Evolutionary conservation across 768 basidiomycete genomes (phyloP).

Genomic region (Mycena albidolilacea): DNA sequence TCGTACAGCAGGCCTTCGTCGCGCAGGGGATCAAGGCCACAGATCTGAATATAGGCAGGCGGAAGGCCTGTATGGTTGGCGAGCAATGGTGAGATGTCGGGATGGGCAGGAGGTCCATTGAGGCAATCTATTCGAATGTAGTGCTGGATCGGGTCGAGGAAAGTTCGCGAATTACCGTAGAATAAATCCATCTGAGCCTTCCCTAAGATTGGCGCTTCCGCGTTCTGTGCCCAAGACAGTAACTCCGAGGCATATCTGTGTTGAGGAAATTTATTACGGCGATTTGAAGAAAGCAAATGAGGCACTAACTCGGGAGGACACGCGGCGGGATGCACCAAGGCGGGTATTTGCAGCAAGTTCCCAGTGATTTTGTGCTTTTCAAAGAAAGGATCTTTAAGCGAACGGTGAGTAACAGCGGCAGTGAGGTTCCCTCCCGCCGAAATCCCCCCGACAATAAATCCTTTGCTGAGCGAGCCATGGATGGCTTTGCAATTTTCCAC

Average conservation of each 20-base stretch:
- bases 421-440: constrained; percentile 13
- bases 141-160: neutral
- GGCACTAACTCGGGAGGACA: too few relatives aligned
- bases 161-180: neutral
- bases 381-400: constrained; percentile 23
- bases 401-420: constrained; percentile 17
- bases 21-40: constrained; percentile 29
- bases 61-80: neutral
- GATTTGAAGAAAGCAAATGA: too few relatives aligned
- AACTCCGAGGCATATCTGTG: neutral
- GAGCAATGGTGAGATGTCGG: constrained; percentile 15
- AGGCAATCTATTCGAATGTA: neutral
- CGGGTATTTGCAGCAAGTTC: constrained; percentile 9
- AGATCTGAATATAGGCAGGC: constrained; percentile 19
- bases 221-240: constrained; percentile 26
- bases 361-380: constrained; percentile 10
- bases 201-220: constrained; percentile 6
- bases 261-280: neutral
- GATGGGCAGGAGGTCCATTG: neutral
- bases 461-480: constrained; percentile 17
- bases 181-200: neutral
- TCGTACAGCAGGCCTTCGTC: constrained; percentile 26
- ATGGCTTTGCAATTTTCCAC: neutral
- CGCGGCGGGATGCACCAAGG: neutral
- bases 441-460: constrained; percentile 20